Base-by-base conservation (phyloP, 495 filamentous ascomycete species). In the Tuber indicum region DNA sequence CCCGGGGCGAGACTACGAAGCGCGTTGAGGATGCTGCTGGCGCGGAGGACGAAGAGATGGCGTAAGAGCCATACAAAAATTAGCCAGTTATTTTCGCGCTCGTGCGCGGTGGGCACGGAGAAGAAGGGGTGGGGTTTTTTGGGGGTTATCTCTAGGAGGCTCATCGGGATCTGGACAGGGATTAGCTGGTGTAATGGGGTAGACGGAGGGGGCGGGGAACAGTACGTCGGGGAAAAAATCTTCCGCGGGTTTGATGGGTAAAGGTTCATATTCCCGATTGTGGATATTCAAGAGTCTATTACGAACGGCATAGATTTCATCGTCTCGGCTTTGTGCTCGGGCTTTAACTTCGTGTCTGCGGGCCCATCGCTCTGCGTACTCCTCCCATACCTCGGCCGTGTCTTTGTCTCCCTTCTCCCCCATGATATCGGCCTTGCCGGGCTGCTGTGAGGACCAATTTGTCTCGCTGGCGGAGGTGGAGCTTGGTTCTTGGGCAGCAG, bases 131-230 rank as follows among this genome's bases (percentile, higher is more conserved):
- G 69, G 5, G 75, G 36, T 0, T 72, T 26, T 21, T 72, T 77
- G 6, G 82, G 82, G 1, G 72, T 70, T 72, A 83, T 76, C 46
- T 83, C 82, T 42, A 83, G 70, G 44, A 83, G 73, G 12, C 75
- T 72, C 42, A 81, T 72, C 36, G 75, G 70, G 3, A 19, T 62
- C 79, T 45, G n/a, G 19, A 39, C 26, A 44, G 6, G 2, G n/a
- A 17, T 43, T 58, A 62, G 69, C 66, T 26, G 17, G 46, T 10
- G 66, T n/a, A 46, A 26, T 23, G 21, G 23, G 21, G 21, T 41
- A 44, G 12, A 7, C 26, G 23, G 39, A 17, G 43, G 46, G 44
- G 19, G 17, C 39, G 3, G 45, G 58, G 36, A 19, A 2, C 1
- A 26, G 21, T 71, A 75, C 70, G 16, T 8, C 12, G 52, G 80